Evolutionary conservation across 2,329 filamentous ascomycete genomes (phyloP).

Genomic region (Botryotinia convoluta): DNA sequence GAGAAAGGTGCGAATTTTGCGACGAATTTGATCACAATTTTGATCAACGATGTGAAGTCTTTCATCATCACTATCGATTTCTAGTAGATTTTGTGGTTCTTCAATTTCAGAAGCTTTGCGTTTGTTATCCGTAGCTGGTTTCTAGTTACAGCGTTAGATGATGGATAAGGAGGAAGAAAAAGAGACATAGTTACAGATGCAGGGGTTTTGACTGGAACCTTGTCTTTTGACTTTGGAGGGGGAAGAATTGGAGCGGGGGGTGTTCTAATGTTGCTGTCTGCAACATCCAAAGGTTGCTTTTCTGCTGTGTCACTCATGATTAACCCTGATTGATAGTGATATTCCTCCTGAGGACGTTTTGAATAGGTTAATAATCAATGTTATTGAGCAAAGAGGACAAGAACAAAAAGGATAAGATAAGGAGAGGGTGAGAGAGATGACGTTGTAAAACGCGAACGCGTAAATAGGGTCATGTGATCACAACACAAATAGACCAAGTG

Average conservation of each 20-base stretch:
- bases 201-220: background rate
- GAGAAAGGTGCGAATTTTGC: slow-evolving; percentile 44
- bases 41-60: slow-evolving; percentile 21
- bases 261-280: background rate
- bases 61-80: slow-evolving; percentile 26
- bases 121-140: slow-evolving; percentile 19
- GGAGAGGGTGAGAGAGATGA: background rate
- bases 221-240: background rate
- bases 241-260: background rate
- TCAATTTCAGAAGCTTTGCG: slow-evolving; percentile 24
- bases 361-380: background rate
- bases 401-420: background rate
- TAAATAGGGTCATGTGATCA: background rate
- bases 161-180: background rate
- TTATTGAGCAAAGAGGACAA: background rate
- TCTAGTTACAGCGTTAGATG: background rate
- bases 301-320: background rate
- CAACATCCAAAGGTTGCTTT: background rate
- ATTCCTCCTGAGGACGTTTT: background rate
- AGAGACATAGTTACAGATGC: background rate
- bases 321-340: background rate
- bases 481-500: background rate
- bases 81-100: slow-evolving; percentile 16
- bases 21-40: slow-evolving; percentile 41
- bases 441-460: background rate